These are phyloP conservation scores for Paspalum notatum DNA, from an alignment of 176 grass and related monocot genomes.

Conservation along the genomic window DNA sequence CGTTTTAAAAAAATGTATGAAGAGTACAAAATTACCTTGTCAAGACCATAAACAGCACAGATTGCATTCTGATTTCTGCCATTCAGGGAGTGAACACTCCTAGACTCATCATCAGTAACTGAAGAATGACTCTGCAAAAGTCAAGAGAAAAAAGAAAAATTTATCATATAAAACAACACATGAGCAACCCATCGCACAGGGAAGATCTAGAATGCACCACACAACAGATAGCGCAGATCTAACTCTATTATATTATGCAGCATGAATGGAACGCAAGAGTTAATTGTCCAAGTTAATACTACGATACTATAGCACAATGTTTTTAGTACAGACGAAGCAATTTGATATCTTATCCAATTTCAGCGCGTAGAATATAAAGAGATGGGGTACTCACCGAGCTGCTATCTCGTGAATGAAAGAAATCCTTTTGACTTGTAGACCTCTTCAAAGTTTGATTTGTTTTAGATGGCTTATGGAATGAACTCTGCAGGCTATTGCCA, in stretches of 20 bases:
- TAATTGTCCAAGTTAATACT: neutral
- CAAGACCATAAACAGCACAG: conserved; percentile 46
- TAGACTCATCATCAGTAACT: conserved; percentile 90
- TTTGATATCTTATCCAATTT: neutral
- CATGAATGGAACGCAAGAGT: neutral
- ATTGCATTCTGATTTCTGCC: conserved; percentile 56
- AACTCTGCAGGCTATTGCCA: conserved; percentile 38
- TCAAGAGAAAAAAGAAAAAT: conserved; percentile 24
- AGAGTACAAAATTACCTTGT: conserved; percentile 58
- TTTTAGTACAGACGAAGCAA: neutral
- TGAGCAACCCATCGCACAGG: neutral
- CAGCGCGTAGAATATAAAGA: conserved; percentile 10
- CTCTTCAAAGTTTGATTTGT: conserved; percentile 54
- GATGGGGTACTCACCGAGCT: conserved; percentile 63
- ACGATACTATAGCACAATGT: neutral
- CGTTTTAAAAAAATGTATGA: neutral
- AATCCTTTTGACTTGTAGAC: conserved; percentile 78
- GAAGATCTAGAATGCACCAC: conserved; percentile 1
- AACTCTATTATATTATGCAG: conserved; percentile 7
- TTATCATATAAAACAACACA: neutral
- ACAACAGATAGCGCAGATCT: neutral
- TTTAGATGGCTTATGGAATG: conserved; percentile 61
- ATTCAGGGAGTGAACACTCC: conserved; percentile 49
- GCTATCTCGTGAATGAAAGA: conserved; percentile 68
- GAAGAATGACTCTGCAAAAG: conserved; percentile 84